Conservation (phyloP, 2,329 filamentous ascomycete genomes). For the Volutella citrinella region DNA sequence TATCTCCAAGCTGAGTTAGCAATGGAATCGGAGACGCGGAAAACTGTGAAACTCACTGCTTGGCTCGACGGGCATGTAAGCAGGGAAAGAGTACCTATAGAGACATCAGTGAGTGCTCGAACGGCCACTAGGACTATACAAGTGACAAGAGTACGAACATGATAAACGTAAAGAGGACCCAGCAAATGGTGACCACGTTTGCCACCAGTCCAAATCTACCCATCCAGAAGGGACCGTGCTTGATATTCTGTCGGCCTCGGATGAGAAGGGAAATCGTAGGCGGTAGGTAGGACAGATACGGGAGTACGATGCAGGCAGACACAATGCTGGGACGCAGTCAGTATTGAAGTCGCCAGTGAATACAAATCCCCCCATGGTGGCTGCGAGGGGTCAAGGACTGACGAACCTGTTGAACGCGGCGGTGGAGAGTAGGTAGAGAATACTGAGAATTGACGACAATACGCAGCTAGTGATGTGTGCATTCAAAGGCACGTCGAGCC, state of each 20-base stretch:
- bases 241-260: slow-evolving; percentile 3
- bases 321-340: no score
- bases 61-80: not conserved
- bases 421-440: slow-evolving; percentile 2
- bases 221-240: slow-evolving; percentile 7
- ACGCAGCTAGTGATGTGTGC: slow-evolving; percentile 3
- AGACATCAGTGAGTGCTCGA: not conserved
- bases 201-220: slow-evolving; percentile 3
- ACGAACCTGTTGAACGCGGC: slow-evolving; percentile 9
- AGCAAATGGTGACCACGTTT: slow-evolving; percentile 6
- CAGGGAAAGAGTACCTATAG: slow-evolving; percentile 5
- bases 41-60: no score
- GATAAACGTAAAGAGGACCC: slow-evolving; percentile 7
- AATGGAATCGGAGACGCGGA: no score
- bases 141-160: not conserved
- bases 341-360: no score
- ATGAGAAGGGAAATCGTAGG: slow-evolving; percentile 5
- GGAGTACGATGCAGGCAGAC: slow-evolving; percentile 7
- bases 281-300: slow-evolving; percentile 6
- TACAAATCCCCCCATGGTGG: no score
- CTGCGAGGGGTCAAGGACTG: no score
- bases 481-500: slow-evolving; percentile 3
- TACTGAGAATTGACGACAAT: not conserved
- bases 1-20: no score
- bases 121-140: not conserved